Evolutionary conservation across 1,284 basidiomycete species (phyloP).

Genomic region (Erythrobasidium hasegawianum): DNA sequence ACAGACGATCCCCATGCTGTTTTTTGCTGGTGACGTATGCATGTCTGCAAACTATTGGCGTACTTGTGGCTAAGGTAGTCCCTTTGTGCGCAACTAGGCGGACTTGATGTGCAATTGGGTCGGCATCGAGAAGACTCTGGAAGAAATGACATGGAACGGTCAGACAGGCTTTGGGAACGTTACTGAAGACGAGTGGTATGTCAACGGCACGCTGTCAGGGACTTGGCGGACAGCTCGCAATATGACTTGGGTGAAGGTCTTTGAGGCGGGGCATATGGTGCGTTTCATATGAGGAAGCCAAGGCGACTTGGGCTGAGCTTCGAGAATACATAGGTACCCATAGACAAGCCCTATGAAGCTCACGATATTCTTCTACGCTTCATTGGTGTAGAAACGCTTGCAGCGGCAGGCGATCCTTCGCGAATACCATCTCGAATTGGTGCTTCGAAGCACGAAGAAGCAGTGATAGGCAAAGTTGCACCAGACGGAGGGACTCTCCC

Average conservation of each 20-base stretch:
- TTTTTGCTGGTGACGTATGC: constrained; percentile 36
- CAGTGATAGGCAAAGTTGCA: constrained; percentile 44
- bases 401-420: constrained; percentile 67
- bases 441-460: constrained; percentile 49
- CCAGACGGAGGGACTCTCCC: constrained; percentile 42
- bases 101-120: constrained; percentile 95
- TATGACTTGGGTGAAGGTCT: constrained; percentile 83
- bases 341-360: constrained; percentile 77
- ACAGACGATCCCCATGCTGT: constrained; percentile 56
- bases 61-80: too few species aligned
- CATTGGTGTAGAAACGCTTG: constrained; percentile 80
- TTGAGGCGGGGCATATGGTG: constrained; percentile 84
- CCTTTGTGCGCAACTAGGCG: constrained; percentile 22
- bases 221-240: constrained; percentile 86
- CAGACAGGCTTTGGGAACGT: constrained; percentile 70
- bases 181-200: constrained; percentile 69
- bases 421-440: constrained; percentile 71
- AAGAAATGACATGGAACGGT: constrained; percentile 78
- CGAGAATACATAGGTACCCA: constrained; percentile 51
- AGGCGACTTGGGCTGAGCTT: too few species aligned
- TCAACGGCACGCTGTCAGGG: constrained; percentile 77
- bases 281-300: too few species aligned
- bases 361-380: constrained; percentile 99
- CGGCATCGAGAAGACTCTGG: constrained; percentile 80
- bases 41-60: not conserved